Conservation (phyloP, 306 rosid species). For the Astragalus membranaceus region DNA sequence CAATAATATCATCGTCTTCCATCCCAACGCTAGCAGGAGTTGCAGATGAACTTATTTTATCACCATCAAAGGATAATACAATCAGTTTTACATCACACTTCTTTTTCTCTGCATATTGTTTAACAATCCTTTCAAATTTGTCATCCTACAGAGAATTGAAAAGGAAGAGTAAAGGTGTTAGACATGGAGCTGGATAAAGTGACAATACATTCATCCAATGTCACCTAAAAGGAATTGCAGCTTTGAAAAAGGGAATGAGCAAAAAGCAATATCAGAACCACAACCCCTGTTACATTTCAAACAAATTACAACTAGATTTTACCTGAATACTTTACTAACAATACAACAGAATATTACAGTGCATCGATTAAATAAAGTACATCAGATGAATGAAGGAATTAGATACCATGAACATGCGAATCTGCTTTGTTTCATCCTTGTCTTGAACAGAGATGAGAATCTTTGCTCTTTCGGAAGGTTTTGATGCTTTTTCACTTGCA, state of each 20-base stretch:
- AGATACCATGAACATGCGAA: conserved; percentile 70
- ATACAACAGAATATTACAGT: neutral
- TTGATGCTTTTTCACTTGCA: conserved; percentile 29
- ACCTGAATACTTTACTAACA: neutral
- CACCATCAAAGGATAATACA: conserved; percentile 79
- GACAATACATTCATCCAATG: neutral
- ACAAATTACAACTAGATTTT: neutral
- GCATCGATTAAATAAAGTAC: neutral
- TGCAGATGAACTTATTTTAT: conserved; percentile 50
- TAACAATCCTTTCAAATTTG: conserved; percentile 74
- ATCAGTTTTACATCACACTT: conserved; percentile 48
- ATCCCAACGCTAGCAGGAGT: conserved; percentile 71
- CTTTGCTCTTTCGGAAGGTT: conserved; percentile 55
- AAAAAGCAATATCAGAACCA: neutral
- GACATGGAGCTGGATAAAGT: neutral
- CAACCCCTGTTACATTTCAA: neutral
- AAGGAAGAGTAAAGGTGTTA: neutral
- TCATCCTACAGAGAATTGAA: conserved; percentile 57
- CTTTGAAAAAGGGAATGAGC: neutral
- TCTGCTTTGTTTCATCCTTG: conserved; percentile 60
- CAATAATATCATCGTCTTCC: conserved; percentile 85
- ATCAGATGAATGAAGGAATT: neutral
- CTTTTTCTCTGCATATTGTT: conserved; percentile 58
- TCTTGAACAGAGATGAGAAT: conserved; percentile 71
- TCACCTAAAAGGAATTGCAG: neutral